phyloP scores from a whole-genome alignment of 441 rosid genomes.

The Viola pubescens region DNA sequence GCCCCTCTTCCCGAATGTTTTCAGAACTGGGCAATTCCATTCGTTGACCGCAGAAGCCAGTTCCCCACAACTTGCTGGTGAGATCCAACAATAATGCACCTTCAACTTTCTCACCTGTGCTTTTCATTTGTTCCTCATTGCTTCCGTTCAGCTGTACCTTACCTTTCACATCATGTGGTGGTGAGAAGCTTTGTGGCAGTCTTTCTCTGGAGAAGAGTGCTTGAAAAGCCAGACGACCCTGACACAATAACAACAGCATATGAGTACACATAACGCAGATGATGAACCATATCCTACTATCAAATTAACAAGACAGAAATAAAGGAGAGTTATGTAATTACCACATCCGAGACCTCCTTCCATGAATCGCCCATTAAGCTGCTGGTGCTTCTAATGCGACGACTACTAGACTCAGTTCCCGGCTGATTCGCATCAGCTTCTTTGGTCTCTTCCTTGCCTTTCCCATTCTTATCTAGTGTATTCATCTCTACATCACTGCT shows the following conservation, averaged over 20 bases:
- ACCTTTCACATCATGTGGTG: conserved; percentile 33
- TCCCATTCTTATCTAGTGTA: conserved; percentile 52
- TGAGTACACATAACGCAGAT: conserved; percentile 9
- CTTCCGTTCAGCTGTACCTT: conserved; percentile 25
- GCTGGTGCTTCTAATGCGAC: conserved; percentile 49
- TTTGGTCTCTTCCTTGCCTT: conserved; percentile 43
- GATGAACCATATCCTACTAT: not conserved
- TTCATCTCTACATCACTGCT: conserved; percentile 84
- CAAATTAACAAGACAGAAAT: not conserved
- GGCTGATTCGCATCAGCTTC: conserved; percentile 43
- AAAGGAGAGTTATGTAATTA: conserved; percentile 12
- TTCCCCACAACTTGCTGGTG: conserved; percentile 28
- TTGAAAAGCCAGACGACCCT: conserved; percentile 89
- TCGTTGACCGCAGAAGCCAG: conserved; percentile 27
- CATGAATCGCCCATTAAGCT: conserved; percentile 48
- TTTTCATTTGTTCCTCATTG: conserved; percentile 31
- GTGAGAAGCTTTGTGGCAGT: conserved; percentile 90
- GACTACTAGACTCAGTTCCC: conserved; percentile 38
- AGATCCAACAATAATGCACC: conserved; percentile 41
- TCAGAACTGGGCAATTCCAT: conserved; percentile 23
- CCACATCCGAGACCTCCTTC: conserved; percentile 95
- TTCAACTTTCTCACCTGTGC: conserved; percentile 19
- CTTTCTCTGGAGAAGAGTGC: conserved; percentile 81
- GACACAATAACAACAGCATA: conserved; percentile 13
- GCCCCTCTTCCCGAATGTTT: conserved; percentile 30